Conservation (phyloP, 352 stramenopile species). For the Blastocystis hominis region DNA sequence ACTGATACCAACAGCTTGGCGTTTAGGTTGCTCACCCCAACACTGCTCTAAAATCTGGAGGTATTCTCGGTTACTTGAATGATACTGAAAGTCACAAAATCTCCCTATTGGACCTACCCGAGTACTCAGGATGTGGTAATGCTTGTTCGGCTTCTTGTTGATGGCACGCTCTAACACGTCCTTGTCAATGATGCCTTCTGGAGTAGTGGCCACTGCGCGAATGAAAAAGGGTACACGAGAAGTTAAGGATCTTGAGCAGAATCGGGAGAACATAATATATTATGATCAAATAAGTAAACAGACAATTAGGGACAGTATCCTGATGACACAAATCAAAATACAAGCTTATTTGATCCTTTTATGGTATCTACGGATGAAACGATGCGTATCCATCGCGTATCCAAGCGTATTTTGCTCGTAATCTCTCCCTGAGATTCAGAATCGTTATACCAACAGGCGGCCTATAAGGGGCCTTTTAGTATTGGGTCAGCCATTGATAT, state of each 20-base stretch:
- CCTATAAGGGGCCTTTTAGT: no score
- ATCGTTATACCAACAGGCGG: no score
- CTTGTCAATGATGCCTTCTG: not conserved
- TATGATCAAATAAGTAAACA: not conserved
- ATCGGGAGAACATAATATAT: not conserved
- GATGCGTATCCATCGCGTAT: no score
- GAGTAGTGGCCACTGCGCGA: not conserved
- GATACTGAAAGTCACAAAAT: not conserved
- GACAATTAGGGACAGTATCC: not conserved
- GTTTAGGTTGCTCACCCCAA: constrained; percentile 38
- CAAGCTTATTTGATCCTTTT: no score
- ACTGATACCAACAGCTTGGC: not conserved
- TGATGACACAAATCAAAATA: no score
- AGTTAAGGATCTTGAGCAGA: not conserved
- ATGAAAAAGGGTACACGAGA: not conserved
- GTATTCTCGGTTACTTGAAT: constrained; percentile 42
- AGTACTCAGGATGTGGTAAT: constrained; percentile 40
- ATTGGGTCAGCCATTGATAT: no score
- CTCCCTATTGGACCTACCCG: not conserved
- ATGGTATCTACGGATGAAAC: no score
- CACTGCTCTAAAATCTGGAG: constrained; percentile 21
- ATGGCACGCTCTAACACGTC: not conserved
- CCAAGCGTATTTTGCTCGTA: no score
- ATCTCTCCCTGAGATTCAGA: no score
- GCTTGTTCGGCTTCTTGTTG: not conserved